Percentiles rank a stretch among this genome's conserved stretches.
Evolutionary conservation across 2,329 filamentous ascomycete genomes (phyloP).

Genomic region (Dactylellina cionopaga): DNA sequence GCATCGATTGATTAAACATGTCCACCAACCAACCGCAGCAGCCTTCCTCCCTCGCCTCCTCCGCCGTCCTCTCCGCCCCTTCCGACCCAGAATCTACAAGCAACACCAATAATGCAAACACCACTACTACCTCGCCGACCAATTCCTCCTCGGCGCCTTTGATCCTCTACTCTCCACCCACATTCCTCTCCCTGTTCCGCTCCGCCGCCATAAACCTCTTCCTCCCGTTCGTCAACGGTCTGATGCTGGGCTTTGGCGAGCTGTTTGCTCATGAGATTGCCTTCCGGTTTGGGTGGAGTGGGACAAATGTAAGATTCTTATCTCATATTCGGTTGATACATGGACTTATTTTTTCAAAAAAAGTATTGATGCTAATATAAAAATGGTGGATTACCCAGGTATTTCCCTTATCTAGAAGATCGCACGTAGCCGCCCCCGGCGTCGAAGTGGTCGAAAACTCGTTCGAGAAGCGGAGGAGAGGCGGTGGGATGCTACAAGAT

Average conservation of each 20-base stretch:
- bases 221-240: conserved; percentile 92
- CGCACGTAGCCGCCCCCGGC: conserved; percentile 39
- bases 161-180: conserved; percentile 88
- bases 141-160: conserved; percentile 71
- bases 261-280: conserved; percentile 95
- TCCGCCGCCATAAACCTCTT: conserved; percentile 96
- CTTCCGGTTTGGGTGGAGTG: conserved; percentile 90
- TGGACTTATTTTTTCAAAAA: not conserved
- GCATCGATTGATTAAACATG: conserved; percentile 23
- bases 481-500: conserved; percentile 64
- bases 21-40: conserved; percentile 43
- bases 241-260: conserved; percentile 98
- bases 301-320: conserved; percentile 78
- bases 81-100: conserved; percentile 35
- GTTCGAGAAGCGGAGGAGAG: conserved; percentile 65
- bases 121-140: conserved; percentile 57
- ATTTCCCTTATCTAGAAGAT: conserved; percentile 65
- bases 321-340: not conserved
- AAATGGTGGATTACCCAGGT: conserved; percentile 58
- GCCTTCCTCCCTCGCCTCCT: conserved; percentile 51
- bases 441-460: conserved; percentile 45
- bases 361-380: conserved; percentile 15
- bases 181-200: conserved; percentile 82
- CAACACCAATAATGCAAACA: conserved; percentile 7
- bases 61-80: conserved; percentile 32